Evolutionary conservation across 331 rosid genomes (phyloP), one percentile per base, ranked within the genome.

Genomic region (Dryas integrifolia): DNA sequence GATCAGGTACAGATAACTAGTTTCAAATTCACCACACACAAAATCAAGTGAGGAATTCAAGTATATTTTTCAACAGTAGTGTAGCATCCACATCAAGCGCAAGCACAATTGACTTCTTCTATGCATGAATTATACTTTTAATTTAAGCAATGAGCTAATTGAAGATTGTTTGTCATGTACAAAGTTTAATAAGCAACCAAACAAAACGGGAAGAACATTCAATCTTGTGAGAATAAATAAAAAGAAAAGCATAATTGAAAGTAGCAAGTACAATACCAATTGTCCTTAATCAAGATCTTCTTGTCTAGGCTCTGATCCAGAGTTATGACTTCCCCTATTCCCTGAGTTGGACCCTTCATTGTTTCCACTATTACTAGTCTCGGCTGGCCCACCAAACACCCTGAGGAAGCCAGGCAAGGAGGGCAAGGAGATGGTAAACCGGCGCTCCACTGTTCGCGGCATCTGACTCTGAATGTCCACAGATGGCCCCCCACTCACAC

Each of bases 231-330:
- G 10, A 41, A 0, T 2, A 47, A 75, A 14, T 10, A 21, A 15
- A 62, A 40, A 3, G 3, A 50, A 47, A 24, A 15, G 5, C 10
- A 30, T 43, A 45, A 79, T 46, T 35, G 5, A 46, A 15, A 58
- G 72, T 61, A 16, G 11, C 63, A 56, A 49, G 58, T 78, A 77
- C 81, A 76, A 41, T 80, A 76, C 80, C 75, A 58, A 57, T 52
- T 47, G 18, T 63, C 69, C 81, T 91, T 70, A 93, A 69, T 94
- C 96, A 61, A 91, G 95, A 85, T 91, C 98, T 82, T 94, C 98
- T 68, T 88, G 92, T 81, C 93, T 86, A 45, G 97, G 88, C 84
- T 86, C 97, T 2, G 97, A 68, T 62, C 81, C 86, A 72, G 86
- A 77, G 80, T 82, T 85, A 78, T 52, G 92, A 72, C 79, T 81